phyloP scores from a whole-genome alignment of 202 grass and related monocot species.

The Hordeum pubiflorum region DNA sequence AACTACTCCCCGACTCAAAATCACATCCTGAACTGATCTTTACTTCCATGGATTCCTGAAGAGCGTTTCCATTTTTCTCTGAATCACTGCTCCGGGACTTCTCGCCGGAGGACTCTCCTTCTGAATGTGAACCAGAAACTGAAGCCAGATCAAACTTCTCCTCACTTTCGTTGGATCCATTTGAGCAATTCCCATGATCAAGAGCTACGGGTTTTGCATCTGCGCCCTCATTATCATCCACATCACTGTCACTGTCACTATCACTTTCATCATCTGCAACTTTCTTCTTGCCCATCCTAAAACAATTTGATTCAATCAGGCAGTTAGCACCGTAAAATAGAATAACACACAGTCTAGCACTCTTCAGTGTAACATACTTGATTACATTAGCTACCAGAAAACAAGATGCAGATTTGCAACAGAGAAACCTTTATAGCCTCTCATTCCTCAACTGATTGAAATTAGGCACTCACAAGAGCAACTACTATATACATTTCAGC shows the following conservation, averaged over 20 bases:
- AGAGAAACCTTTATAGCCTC: not conserved
- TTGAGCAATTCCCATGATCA: slow-evolving; percentile 59
- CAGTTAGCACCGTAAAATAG: not conserved
- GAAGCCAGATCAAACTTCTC: slow-evolving; percentile 34
- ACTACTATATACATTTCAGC: not conserved
- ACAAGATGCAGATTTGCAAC: not conserved
- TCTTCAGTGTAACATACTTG: not conserved
- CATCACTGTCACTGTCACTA: slow-evolving; percentile 47
- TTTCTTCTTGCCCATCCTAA: slow-evolving; percentile 94
- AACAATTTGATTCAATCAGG: slow-evolving; percentile 19
- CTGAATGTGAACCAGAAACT: slow-evolving; percentile 43
- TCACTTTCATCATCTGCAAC: slow-evolving; percentile 53
- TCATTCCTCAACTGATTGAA: not conserved
- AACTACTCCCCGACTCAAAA: slow-evolving; percentile 36
- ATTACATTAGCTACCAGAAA: not conserved
- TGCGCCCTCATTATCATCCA: slow-evolving; percentile 37
- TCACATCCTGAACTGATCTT: slow-evolving; percentile 23
- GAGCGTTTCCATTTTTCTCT: slow-evolving; percentile 29
- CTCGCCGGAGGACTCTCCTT: slow-evolving; percentile 51
- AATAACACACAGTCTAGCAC: not conserved
- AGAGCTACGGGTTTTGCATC: slow-evolving; percentile 53
- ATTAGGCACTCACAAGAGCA: not conserved
- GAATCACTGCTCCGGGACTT: slow-evolving; percentile 38
- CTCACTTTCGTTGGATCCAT: slow-evolving; percentile 42
- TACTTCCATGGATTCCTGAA: slow-evolving; percentile 12